Evolutionary conservation across 2,329 filamentous ascomycete genomes (phyloP), one percentile per base, ranked within the genome.

Genomic region (Mariannaea sp.): DNA sequence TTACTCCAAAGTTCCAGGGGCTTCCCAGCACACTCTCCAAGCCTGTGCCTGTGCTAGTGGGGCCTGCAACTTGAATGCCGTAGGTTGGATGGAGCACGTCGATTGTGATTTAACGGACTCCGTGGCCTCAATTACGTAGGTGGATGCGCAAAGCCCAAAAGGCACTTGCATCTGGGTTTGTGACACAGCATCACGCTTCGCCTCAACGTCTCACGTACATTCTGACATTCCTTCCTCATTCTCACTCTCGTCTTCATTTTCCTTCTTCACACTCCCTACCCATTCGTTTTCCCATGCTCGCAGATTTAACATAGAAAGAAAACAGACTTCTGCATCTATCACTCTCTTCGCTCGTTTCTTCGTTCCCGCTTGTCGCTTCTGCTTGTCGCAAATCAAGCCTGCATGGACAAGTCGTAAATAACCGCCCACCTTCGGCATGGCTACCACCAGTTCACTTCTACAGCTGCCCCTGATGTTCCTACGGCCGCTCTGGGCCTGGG

Each of bases 391-490:
- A 46, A 49, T 46, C 44, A 33, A 45, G 49, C 45, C 51, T n/a
- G n/a, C n/a, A n/a, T n/a, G n/a, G n/a, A n/a, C n/a, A n/a, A n/a
- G n/a, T n/a, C n/a, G n/a, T n/a, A n/a, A n/a, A n/a, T n/a, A n/a
- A 46, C 53, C 39, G 42, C 26, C 13, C 48, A 2, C 19, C 7
- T 14, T 33, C 35, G 24, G 35, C 51, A 57, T 33, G 27, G 64
- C 62, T 59, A 50, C 55, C 33, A 49, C 45, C 44, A 40, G 58
- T 36, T 43, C 51, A n/a, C 48, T 67, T 49, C 55, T 68, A 32
- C 62, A 69, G 46, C 63, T 72, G 19, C 65, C 77, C 22, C 61
- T 65, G 55, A 69, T 66, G 53, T 65, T 73, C 53, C 55, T 73
- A 50, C 62, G 61, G 53, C 66, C 70, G 39, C 61, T 75, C n/a